Evolutionary conservation across 352 stramenopile species (phyloP), one percentile per base, ranked within the genome.

Genomic region (Phytophthora parvispora): DNA sequence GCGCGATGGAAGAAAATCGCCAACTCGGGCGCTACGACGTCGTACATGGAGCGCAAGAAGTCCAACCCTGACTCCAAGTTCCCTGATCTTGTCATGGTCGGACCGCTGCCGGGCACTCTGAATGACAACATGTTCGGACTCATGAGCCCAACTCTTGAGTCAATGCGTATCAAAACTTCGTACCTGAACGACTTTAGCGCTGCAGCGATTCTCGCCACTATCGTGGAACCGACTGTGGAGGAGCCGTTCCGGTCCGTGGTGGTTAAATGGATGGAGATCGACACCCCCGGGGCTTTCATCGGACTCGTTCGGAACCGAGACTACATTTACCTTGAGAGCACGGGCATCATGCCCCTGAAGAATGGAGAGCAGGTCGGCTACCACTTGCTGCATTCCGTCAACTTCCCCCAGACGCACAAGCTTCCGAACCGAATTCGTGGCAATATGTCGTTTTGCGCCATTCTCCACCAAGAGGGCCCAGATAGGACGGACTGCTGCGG

Each of bases 41-140:
- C 36, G 24, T 73, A 54, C 24, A n/a, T 69, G 1, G 65, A 73
- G 8, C 58, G 58, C 0, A 73, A 68, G 6, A 48, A 52, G 3
- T 62, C 43, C 6, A 68, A 49, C 22, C 42, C 64, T 3, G 36
- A 62, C 13, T 45, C 66, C 1, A 73, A 72, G 4, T 28, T 81
- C 18, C 55, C 70, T 0, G 32, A 56, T 10, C 25, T 70, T 15
- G 70, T 74, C 9, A 71, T 76, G 29, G 48, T 77, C 31, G 74
- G 77, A 3, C 55, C 74, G 2, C 45, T 81, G 2, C 50, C 50
- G 1, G 74, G 72, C 0, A 65, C 57, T 15, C 43, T 85, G 24
- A 64, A 83, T 32, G 74, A 85, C 16, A 67, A 70, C 52, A 77
- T 85, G 75, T 83, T 80, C 48, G 77, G 77, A 9, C 29, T 76